phyloP scores from a whole-genome alignment of 352 stramenopile genomes.

The Phytopythium mirpurense region DNA sequence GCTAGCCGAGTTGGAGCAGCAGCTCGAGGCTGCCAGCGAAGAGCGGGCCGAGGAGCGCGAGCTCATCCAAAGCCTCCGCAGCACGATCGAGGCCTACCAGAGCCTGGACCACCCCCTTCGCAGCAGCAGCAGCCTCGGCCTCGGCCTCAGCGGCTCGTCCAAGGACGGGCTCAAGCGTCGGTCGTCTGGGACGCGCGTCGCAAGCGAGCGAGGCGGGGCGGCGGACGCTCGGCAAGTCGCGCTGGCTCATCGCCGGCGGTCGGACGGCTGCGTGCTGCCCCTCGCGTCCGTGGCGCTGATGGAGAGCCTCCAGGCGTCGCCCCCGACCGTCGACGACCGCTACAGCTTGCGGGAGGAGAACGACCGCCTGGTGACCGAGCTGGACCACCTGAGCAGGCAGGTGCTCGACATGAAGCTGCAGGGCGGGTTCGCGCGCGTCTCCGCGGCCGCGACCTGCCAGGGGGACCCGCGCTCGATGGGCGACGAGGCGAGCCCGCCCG shows the following conservation, averaged over 20 bases:
- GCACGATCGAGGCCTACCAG: constrained; percentile 60
- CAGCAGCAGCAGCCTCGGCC: not conserved
- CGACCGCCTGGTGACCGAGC: constrained; percentile 32
- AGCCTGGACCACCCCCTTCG: constrained; percentile 37
- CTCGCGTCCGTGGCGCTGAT: constrained; percentile 13
- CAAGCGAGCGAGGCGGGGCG: not conserved
- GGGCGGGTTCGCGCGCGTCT: constrained; percentile 8
- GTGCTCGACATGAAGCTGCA: constrained; percentile 36
- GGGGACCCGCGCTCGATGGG: not conserved
- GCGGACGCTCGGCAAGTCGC: constrained; percentile 3
- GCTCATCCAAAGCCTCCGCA: constrained; percentile 54
- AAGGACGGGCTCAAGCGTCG: not conserved
- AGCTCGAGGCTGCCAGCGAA: constrained; percentile 26
- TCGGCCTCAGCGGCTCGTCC: not conserved
- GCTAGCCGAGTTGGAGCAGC: constrained; percentile 25
- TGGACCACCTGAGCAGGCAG: constrained; percentile 38
- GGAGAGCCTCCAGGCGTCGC: not conserved
- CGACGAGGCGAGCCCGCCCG: not conserved
- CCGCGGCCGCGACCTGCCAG: not conserved
- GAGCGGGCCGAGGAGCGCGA: constrained; percentile 45
- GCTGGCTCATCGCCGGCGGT: constrained; percentile 16
- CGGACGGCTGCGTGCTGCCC: constrained; percentile 11
- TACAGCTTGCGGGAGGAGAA: constrained; percentile 47
- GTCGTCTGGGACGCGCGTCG: constrained; percentile 1
- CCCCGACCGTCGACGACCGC: constrained; percentile 17